Evolutionary conservation across 768 basidiomycete species (phyloP), one percentile per base, ranked within the genome.

Genomic region (Tulasnella sp.): DNA sequence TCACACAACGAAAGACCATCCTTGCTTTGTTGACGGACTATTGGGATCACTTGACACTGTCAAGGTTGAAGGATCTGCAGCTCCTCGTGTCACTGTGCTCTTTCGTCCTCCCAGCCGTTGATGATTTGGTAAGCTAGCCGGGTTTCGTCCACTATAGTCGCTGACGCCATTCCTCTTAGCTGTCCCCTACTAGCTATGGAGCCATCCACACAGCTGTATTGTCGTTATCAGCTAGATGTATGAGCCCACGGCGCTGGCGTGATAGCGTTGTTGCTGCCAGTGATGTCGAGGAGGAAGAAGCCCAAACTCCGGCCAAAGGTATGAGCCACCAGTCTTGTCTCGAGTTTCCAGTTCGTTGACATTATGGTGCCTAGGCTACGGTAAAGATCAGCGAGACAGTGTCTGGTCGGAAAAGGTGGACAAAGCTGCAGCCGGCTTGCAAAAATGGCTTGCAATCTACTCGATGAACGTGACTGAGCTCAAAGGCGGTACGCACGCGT

Each of bases 11-110:
- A 25, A 91, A 96, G 71, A 94, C 95, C 0, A 86, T 97, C 76
- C 86, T 93, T 22, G 91, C 93, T 76, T 85, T 97, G 40, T 86
- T 99, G 0, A 91, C 93, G 81, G 92, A 91, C 75, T 89, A 92
- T 64, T 84, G 87, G 3, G 87, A 90, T 25, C 85, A 87, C 52
- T 85, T 90, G 19, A 88, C 90, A 0, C 80, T 92, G 17, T 85
- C 90, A 2, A 86, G 90, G 1, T 83, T 98, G 15, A 90, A 93
- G 79, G 94, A 97, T 82, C 87, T 92, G 19, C 89, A 93, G 75
- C 85, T 97, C 3, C 85, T 98, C 36, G 87, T 96, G 0, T 88
- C 89, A 14, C 84, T 97, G 6, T 89, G 92, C 79, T 85, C 87
- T 3, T 87, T 85, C 79, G 88, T 94, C 0, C 84, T 93, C 12